Base-by-base conservation (phyloP, 2,329 filamentous ascomycete genomes). In the Claviceps fusiformis region DNA sequence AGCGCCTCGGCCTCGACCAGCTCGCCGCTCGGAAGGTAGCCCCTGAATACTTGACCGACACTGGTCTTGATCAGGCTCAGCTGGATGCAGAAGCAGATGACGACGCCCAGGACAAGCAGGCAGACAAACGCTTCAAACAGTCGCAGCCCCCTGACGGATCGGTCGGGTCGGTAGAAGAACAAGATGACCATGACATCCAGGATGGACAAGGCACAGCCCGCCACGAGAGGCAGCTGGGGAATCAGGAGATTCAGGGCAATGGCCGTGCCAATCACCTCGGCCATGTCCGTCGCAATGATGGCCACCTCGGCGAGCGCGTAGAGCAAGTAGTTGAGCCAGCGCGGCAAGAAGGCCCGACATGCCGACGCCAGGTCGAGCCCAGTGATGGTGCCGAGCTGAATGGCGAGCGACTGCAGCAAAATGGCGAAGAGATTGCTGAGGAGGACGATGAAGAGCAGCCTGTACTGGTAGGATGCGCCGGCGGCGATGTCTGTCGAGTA, bases 401-500 rank as follows among this genome's bases (percentile, higher is more conserved):
- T 81, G 62, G 80, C 80, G 2, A 88, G 75, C 24, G 77, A 80
- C 66, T 88, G 85, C 24, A 87, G 72, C 60, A 86, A 80, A 54
- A 88, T 86, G 60, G 85, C 85, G 62, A 87, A 84, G 52, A 87
- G 62, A 64, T 88, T 88, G 67, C 81, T 81, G 62, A 86, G 72
- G 10, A 88, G 72, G 47, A 87, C 78, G 60, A 87, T 74, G 70
- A 87, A 87, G 3, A 88, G 75, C 39, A 87, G 74, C 45, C 73
- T 75, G 70, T 82, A 88, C 55, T 75, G 76, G 65, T 83, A 86
- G 1, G 77, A 75, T 5, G 85, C 81, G 54, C 85, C 85, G 49
- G 84, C 84, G 8, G 82, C 79, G 50, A 87, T 80, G 65, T 84
- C 84, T 24, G 85, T 87, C 1, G 84, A 76, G 64, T 87, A 88